Evolutionary conservation across 148 eudicot species (phyloP), one percentile per base, ranked within the genome.

Genomic region (Rhododendron ferrugineum): DNA sequence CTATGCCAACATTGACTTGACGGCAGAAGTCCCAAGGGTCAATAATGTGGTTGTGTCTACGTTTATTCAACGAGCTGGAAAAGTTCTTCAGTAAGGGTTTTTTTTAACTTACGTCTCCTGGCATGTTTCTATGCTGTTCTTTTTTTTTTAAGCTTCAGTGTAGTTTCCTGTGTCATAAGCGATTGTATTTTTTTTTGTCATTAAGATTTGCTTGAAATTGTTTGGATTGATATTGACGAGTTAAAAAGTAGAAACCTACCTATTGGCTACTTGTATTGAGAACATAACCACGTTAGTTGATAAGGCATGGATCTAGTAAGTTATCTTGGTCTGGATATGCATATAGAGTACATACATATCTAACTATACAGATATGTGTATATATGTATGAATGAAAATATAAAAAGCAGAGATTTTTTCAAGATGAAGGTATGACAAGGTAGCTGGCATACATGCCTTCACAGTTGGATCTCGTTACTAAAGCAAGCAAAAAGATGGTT

Each of bases 21-120:
- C 84, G 64, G 86, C 93, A 23, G 85, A 49, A 76, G 89, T 87
- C 36, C 93, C 94, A 15, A 93, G 88, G 93, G 92, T 93, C 86
- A 92, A 92, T 74, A 91, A 93, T 87, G 40, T 86, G 81, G 93
- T 93, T 64, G 94, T 92, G 52, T 91, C 94, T 58, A 91, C 91
- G 11, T 90, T 93, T 94, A 88, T 93, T 85, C 92, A 91, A 56
- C 92, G 95, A 90, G 95, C 94, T 85, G 95, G 95, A 75, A 90
- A 89, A 89, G 87, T 56, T 40, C 90, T 93, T 32, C 85, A 82
- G 95, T 93, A 86, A 80, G 89, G 78, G 56, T n/a, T 64, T 64
- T 23, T 40, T 54, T 74, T 70, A 28, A 44, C 80, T 22, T 42
- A 9, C 72, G 18, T 26, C 3, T 73, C 54, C 37, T 46, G n/a